These are phyloP conservation scores for Sclerotinia spermophila DNA, from an alignment of 2,329 filamentous ascomycete genomes.

Conservation along the genomic window DNA sequence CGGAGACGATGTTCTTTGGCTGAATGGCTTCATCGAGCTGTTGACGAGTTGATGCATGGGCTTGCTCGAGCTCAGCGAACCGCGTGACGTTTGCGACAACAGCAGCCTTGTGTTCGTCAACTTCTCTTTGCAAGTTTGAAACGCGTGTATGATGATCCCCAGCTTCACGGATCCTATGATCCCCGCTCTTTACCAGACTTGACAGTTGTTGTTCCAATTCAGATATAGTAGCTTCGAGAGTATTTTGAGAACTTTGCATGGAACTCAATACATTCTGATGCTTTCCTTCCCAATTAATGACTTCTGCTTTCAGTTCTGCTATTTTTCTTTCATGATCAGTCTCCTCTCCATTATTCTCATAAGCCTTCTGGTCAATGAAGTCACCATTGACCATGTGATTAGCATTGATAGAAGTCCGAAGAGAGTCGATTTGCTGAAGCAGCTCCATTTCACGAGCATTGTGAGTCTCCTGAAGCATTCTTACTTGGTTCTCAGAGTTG, in stretches of 20 bases:
- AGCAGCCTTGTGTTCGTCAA: conserved; percentile 75
- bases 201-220: conserved; percentile 63
- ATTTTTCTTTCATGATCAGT: conserved; percentile 42
- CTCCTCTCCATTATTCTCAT: conserved; percentile 24
- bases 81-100: conserved; percentile 66
- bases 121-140: conserved; percentile 63
- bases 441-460: conserved; percentile 73
- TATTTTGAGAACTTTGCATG: conserved; percentile 68
- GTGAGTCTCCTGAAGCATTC: conserved; percentile 68
- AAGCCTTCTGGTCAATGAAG: conserved; percentile 16
- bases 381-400: conserved; percentile 23
- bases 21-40: conserved; percentile 65
- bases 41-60: conserved; percentile 61
- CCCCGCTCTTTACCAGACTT: conserved; percentile 33
- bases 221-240: conserved; percentile 67
- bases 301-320: conserved; percentile 64
- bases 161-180: conserved; percentile 51
- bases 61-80: conserved; percentile 70
- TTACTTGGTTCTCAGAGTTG: conserved; percentile 78
- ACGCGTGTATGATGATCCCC: conserved; percentile 49
- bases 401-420: conserved; percentile 46
- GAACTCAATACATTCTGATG: conserved; percentile 68
- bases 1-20: conserved; percentile 47
- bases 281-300: conserved; percentile 71
- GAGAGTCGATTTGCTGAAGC: conserved; percentile 62